These are phyloP conservation scores for Parastagonospora nodorum DNA, from an alignment of 2,329 filamentous ascomycete genomes.

Conservation along the genomic window DNA sequence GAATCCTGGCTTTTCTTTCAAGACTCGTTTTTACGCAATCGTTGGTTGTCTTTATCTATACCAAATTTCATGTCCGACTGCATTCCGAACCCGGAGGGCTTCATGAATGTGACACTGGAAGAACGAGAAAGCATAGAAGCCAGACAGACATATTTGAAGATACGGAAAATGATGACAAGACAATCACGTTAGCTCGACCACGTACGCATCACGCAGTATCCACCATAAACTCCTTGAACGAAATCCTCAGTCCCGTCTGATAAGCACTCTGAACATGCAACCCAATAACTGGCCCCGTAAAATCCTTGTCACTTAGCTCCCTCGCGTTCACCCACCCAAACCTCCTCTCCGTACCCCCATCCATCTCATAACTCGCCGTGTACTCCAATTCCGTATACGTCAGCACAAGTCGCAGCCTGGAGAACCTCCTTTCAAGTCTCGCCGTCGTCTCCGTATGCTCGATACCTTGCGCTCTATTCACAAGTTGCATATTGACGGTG, in stretches of 20 bases:
- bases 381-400: conserved; percentile 12
- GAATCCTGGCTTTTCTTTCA: too few relatives aligned
- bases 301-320: conserved; percentile 17
- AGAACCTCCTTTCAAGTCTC: background rate
- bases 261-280: conserved; percentile 6
- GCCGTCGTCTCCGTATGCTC: background rate
- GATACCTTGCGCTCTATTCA: conserved; percentile 14
- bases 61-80: too few relatives aligned
- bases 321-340: conserved; percentile 5
- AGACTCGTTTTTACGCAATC: too few relatives aligned
- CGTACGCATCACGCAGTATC: background rate
- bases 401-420: background rate
- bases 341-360: background rate
- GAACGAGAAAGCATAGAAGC: too few relatives aligned
- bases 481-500: conserved; percentile 3
- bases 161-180: background rate
- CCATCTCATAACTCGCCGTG: background rate
- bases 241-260: background rate
- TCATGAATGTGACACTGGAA: too few relatives aligned
- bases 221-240: background rate
- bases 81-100: too few relatives aligned
- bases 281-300: conserved; percentile 19
- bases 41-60: too few relatives aligned
- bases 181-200: background rate
- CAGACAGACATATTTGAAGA: too few relatives aligned